A percentile compares a stretch with the other conserved stretches of the same genome.
Evolutionary conservation across 495 filamentous ascomycete genomes (phyloP).

Genomic region (Physcia stellaris): DNA sequence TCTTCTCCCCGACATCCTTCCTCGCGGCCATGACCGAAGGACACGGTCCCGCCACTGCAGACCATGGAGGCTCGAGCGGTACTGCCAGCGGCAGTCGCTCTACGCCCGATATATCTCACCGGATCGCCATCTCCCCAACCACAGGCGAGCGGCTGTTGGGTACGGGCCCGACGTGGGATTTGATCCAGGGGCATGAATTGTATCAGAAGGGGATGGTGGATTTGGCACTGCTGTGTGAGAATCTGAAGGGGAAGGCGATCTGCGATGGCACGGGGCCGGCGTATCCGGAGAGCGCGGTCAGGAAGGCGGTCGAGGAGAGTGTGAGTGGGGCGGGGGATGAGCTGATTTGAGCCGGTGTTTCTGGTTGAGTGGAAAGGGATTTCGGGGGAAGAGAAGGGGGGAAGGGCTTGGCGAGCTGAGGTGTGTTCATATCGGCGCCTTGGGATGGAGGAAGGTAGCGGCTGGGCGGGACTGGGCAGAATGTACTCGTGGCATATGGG

Average conservation of each 20-base stretch:
- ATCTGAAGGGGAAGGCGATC: constrained; percentile 60
- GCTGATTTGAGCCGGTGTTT: constrained; percentile 58
- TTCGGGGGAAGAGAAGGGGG: constrained; percentile 8
- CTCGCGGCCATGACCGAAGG: constrained; percentile 30
- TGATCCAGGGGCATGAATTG: constrained; percentile 71
- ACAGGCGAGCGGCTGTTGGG: constrained; percentile 68
- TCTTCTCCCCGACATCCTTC: constrained; percentile 62
- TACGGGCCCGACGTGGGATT: constrained; percentile 76
- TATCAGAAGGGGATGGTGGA: constrained; percentile 75
- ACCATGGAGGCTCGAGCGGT: too few relatives aligned
- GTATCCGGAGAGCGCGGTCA: constrained; percentile 65
- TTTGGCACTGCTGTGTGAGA: constrained; percentile 61
- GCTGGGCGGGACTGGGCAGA: too few relatives aligned
- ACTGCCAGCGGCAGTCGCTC: neutral
- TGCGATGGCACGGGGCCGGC: constrained; percentile 88
- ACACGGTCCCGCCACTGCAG: constrained; percentile 16
- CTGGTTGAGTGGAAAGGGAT: constrained; percentile 1
- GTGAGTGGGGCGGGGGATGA: constrained; percentile 60
- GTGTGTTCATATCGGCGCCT: constrained; percentile 3
- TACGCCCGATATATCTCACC: constrained; percentile 39
- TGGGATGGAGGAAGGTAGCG: too few relatives aligned
- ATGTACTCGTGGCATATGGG: too few relatives aligned
- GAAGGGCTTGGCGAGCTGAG: constrained; percentile 5
- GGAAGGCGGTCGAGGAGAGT: constrained; percentile 65
- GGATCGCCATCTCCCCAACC: constrained; percentile 47